Evolutionary conservation across 768 basidiomycete genomes (phyloP).

Genomic region (Mycena crocata): DNA sequence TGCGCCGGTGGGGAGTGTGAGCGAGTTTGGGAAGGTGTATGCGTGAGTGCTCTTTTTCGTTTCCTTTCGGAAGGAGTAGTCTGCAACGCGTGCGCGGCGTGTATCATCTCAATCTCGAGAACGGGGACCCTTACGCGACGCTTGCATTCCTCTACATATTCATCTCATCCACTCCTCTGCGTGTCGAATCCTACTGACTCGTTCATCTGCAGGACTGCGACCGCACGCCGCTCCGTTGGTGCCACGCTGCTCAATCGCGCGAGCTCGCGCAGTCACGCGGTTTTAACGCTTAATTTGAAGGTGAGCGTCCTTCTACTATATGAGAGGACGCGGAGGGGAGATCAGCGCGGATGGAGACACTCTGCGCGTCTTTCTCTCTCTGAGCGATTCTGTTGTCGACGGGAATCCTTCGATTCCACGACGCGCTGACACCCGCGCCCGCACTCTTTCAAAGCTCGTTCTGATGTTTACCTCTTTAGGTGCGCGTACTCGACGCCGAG

Average conservation of each 20-base stretch:
- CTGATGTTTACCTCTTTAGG: background rate
- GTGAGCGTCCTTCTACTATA: no score
- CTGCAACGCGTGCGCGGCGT: background rate
- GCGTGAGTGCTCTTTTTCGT: slow-evolving; percentile 45
- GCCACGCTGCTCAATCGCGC: slow-evolving; percentile 86
- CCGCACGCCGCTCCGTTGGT: slow-evolving; percentile 85
- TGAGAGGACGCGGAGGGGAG: no score
- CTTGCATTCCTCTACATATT: background rate
- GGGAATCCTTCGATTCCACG: no score
- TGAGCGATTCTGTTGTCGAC: no score
- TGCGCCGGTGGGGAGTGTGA: slow-evolving; percentile 51
- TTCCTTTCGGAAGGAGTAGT: background rate
- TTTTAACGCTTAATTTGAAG: slow-evolving; percentile 80
- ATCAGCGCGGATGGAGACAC: no score
- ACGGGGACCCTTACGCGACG: background rate
- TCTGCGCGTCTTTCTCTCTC: no score
- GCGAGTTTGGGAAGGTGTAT: slow-evolving; percentile 61
- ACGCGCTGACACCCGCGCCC: no score
- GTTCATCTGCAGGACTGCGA: slow-evolving; percentile 64
- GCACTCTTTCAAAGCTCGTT: no score
- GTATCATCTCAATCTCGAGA: no score
- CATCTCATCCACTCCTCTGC: background rate
- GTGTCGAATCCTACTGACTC: slow-evolving; percentile 6
- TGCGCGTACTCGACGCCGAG: background rate
- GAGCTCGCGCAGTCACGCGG: slow-evolving; percentile 91